Evolutionary conservation across 2,329 filamentous ascomycete genomes (phyloP).

Genomic region (Colletotrichum higginsianum): DNA sequence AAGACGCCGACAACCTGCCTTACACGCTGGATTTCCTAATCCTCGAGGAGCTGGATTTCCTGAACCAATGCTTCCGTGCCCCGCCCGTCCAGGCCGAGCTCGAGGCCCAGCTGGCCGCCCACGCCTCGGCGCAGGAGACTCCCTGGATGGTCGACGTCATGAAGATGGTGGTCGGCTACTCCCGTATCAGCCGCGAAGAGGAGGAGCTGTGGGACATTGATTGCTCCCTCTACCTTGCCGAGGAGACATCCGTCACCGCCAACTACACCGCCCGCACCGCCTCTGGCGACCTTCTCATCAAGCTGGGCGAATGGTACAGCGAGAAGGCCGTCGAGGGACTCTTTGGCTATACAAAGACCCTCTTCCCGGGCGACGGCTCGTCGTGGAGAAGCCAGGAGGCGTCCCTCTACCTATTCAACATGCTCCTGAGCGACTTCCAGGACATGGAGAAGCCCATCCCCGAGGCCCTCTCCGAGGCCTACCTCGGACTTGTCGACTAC

Average conservation of each 20-base stretch:
- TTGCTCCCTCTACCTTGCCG: slow-evolving; percentile 93
- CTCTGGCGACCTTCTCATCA: slow-evolving; percentile 92
- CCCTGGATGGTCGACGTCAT: slow-evolving; percentile 91
- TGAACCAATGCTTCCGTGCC: slow-evolving; percentile 91
- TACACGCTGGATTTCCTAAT: slow-evolving; percentile 96
- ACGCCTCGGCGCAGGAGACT: slow-evolving; percentile 72
- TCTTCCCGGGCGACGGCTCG: slow-evolving; percentile 73
- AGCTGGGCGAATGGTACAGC: slow-evolving; percentile 91
- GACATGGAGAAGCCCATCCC: slow-evolving; percentile 83
- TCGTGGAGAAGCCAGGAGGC: slow-evolving; percentile 81
- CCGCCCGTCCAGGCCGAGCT: slow-evolving; percentile 91
- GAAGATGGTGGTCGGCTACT: slow-evolving; percentile 86
- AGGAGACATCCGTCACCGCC: slow-evolving; percentile 93
- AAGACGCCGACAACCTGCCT: slow-evolving; percentile 91
- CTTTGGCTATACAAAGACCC: slow-evolving; percentile 79
- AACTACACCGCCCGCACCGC: slow-evolving; percentile 97
- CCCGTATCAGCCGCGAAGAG: slow-evolving; percentile 92
- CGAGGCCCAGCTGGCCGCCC: slow-evolving; percentile 80
- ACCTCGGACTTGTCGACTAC: slow-evolving; percentile 85
- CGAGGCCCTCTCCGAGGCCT: slow-evolving; percentile 77
- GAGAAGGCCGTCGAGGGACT: slow-evolving; percentile 83
- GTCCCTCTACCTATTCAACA: slow-evolving; percentile 86
- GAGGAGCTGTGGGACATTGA: slow-evolving; percentile 98
- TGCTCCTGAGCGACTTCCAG: slow-evolving; percentile 85
- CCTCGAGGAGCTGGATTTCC: slow-evolving; percentile 93